Evolutionary conservation across 768 basidiomycete genomes (phyloP).

Genomic region (Suillus discolor): DNA sequence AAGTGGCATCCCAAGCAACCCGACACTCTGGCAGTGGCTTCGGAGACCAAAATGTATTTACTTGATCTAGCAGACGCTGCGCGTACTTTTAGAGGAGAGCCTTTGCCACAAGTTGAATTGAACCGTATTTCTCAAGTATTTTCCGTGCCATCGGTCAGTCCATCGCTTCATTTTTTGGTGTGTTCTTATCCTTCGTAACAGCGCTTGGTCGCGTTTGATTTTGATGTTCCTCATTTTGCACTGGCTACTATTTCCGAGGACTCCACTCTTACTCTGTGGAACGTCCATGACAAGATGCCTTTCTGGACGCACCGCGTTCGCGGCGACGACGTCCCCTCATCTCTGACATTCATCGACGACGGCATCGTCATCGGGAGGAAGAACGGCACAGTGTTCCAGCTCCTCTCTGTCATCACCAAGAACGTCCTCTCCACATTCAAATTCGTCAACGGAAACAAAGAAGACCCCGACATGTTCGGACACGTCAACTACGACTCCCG

Average conservation of each 20-base stretch:
- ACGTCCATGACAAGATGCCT: slow-evolving; percentile 72
- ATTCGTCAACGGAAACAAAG: slow-evolving; percentile 68
- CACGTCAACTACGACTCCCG: slow-evolving; percentile 84
- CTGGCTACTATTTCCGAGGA: slow-evolving; percentile 83
- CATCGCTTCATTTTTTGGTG: not conserved
- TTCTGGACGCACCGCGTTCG: slow-evolving; percentile 77
- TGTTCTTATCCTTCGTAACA: slow-evolving; percentile 30
- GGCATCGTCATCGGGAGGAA: slow-evolving; percentile 85
- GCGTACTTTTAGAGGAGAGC: slow-evolving; percentile 61
- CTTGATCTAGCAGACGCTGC: slow-evolving; percentile 70
- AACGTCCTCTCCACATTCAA: slow-evolving; percentile 76
- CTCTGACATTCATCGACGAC: slow-evolving; percentile 81
- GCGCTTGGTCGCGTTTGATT: slow-evolving; percentile 85
- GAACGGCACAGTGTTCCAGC: slow-evolving; percentile 84
- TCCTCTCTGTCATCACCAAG: slow-evolving; percentile 75
- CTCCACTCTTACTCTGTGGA: slow-evolving; percentile 82
- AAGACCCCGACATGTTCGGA: slow-evolving; percentile 86
- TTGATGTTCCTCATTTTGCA: slow-evolving; percentile 75
- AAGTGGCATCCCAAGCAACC: slow-evolving; percentile 89
- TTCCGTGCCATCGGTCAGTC: slow-evolving; percentile 67
- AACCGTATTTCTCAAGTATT: slow-evolving; percentile 70
- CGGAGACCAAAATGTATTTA: slow-evolving; percentile 72
- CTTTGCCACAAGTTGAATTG: slow-evolving; percentile 69
- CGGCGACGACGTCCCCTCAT: slow-evolving; percentile 82
- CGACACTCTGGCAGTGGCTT: slow-evolving; percentile 82